These are phyloP conservation scores for Phalaenopsis hybrid DNA, from an alignment of 116 monocot genomes.

Conservation along the genomic window DNA sequence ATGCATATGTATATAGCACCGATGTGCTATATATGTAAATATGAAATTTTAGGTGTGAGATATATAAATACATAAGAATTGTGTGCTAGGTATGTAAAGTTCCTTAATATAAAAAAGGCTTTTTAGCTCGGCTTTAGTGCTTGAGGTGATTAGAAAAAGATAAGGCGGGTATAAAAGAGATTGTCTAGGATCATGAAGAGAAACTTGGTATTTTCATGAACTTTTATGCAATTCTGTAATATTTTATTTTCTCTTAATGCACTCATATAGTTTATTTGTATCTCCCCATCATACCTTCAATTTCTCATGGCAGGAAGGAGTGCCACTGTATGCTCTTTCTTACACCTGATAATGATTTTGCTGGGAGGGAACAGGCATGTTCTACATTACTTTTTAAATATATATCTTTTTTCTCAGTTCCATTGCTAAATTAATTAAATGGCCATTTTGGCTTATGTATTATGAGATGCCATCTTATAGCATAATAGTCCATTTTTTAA, in stretches of 20 bases:
- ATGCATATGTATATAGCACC: too few relatives aligned
- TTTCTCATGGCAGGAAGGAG: slow-evolving; percentile 75
- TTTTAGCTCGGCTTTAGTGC: background rate
- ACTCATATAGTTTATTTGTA: background rate
- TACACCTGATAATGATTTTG: slow-evolving; percentile 95
- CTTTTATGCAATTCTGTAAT: background rate
- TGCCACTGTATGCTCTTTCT: slow-evolving; percentile 99
- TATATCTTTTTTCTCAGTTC: background rate
- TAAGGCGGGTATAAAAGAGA: background rate
- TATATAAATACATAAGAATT: too few relatives aligned
- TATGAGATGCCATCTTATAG: background rate
- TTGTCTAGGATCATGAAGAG: background rate
- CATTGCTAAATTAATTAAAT: background rate
- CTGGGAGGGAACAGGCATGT: slow-evolving; percentile 80
- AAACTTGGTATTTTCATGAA: background rate
- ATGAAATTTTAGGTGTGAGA: too few relatives aligned
- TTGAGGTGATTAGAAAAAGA: background rate
- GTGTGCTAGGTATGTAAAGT: too few relatives aligned
- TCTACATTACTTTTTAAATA: background rate
- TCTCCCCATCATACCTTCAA: background rate
- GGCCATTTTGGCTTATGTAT: background rate
- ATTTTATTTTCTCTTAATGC: background rate
- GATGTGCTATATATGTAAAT: too few relatives aligned
- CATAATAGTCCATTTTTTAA: background rate
- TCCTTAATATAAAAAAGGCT: background rate